Conservation (phyloP, 176 grass and related monocot genomes). For the Stipa capillata region DNA sequence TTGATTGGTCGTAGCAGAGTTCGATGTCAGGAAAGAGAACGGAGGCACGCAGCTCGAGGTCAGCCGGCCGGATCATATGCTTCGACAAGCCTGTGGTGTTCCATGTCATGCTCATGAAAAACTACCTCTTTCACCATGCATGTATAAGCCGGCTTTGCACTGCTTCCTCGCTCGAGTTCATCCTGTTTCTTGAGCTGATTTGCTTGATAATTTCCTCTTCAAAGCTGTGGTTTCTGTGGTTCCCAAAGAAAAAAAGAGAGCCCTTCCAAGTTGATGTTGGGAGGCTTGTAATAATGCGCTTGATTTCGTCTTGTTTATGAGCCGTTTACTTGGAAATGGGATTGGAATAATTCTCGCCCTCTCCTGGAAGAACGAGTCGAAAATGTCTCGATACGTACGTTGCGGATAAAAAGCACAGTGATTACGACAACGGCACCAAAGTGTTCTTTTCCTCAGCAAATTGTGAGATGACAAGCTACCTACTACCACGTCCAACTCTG, state of each 20-base stretch:
- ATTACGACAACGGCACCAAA: background rate
- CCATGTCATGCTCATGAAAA: background rate
- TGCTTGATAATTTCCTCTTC: background rate
- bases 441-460: background rate
- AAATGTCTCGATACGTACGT: background rate
- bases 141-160: too few relatives aligned
- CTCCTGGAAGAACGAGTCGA: background rate
- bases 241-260: background rate
- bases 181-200: background rate
- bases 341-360: background rate
- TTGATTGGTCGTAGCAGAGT: background rate
- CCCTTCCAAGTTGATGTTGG: background rate
- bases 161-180: background rate
- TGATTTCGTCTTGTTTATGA: background rate
- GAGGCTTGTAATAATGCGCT: background rate
- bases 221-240: background rate
- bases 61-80: background rate
- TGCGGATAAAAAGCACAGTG: background rate
- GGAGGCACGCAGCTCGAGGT: background rate
- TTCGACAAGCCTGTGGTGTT: background rate
- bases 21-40: background rate
- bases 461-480: background rate
- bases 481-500: background rate
- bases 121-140: background rate
- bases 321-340: background rate